Base-by-base conservation (phyloP, 2,329 filamentous ascomycete species). In the Aspergillus fructus region DNA sequence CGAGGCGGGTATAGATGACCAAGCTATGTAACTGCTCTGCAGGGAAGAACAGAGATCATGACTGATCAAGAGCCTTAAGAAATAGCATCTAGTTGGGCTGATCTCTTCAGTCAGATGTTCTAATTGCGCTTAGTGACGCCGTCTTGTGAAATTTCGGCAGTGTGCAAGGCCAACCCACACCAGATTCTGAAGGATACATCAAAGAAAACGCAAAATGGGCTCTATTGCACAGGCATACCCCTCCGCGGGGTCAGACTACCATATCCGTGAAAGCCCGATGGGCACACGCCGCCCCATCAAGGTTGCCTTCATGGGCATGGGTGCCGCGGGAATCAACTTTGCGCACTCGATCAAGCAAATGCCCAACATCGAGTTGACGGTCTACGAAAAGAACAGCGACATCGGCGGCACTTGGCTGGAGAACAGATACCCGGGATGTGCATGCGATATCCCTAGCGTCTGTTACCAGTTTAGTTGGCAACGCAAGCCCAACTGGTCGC, bases 381-480 rank as follows among this genome's bases (percentile, higher is more conserved):
- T 24, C 23, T 24, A 24, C 5, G 19, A 46, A 9, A 46, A 46
- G n/a, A 46, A 30, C 43, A 46, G n/a, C 21, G 15, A 7, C 7
- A 24, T 27, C 23, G 23, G 23, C 5, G 23, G 23, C 3, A 24
- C 23, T 1, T 24, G 23, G 23, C 43, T 23, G 15, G 49, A 51
- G 19, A 51, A 51, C 17, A n/a, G 49, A 11, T 51, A 51, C 21
- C 49, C 49, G 3, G 49, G 53, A 2, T 55, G 53, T 19, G 53
- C 53, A 4, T 55, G 53, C 21, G 53, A 55, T 42, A 47, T 55
- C 27, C 53, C 53, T 5, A 17, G 24, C 3, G 40, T 46, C 30
- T 53, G 49, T 19, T 60, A 60, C 39, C 57, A 55, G 5, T 60
- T 47, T 24, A 30, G 50, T 1, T 60, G 57, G 40, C 55, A 60